Conservation (phyloP, 257 asterid genomes). For the Solanum bulbocastanum region DNA sequence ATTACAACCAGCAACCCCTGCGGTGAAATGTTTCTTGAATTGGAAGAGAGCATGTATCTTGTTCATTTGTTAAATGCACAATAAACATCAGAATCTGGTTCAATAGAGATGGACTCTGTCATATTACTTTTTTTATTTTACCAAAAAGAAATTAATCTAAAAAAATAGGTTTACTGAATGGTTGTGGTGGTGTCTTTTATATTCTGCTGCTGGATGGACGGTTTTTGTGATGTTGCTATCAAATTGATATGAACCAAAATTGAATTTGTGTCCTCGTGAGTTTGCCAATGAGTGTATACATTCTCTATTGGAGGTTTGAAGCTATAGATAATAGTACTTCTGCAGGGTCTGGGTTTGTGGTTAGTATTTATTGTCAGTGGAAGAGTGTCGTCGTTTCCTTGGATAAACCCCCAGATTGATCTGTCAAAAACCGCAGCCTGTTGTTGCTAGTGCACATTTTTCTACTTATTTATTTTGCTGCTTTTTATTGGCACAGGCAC, state of each 20-base stretch:
- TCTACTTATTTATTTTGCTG: neutral
- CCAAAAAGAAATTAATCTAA: neutral
- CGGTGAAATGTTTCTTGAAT: constrained; percentile 30
- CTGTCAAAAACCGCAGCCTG: neutral
- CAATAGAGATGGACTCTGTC: neutral
- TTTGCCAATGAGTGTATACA: neutral
- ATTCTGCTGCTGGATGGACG: neutral
- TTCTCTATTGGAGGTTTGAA: neutral
- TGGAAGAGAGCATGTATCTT: constrained; percentile 1
- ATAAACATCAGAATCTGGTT: constrained; percentile 3
- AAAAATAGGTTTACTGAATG: neutral
- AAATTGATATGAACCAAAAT: neutral
- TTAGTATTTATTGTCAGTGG: neutral
- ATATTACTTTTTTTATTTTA: neutral
- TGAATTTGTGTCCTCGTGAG: neutral
- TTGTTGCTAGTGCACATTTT: neutral
- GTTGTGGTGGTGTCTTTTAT: neutral
- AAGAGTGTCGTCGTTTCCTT: neutral
- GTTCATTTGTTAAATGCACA: constrained; percentile 1
- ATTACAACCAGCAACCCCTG: constrained; percentile 85
- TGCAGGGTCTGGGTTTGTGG: neutral
- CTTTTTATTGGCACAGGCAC: neutral
- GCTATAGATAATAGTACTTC: neutral
- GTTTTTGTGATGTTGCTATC: neutral
- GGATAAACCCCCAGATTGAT: neutral